Percentiles rank a stretch among this genome's conserved stretches.
These are phyloP conservation scores for Rhizopogon roseolus DNA, from an alignment of 768 basidiomycete genomes.

Conservation along the genomic window DNA sequence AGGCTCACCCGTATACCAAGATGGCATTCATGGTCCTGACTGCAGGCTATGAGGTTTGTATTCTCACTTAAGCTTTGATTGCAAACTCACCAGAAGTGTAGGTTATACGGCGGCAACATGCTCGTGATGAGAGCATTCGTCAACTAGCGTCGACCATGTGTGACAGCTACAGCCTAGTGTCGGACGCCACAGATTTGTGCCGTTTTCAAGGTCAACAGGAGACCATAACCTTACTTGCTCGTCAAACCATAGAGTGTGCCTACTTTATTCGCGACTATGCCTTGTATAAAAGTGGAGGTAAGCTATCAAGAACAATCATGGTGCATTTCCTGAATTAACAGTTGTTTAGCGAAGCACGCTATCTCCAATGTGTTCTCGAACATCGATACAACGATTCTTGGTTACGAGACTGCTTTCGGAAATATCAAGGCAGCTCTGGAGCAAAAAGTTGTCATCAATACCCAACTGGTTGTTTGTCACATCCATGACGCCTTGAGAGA, in stretches of 20 bases:
- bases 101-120: background rate
- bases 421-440: background rate
- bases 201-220: background rate
- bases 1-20: conserved; percentile 5
- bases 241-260: conserved; percentile 10
- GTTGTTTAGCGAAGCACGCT: background rate
- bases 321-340: background rate
- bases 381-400: background rate
- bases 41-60: background rate
- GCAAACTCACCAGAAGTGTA: background rate
- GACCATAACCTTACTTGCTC: conserved; percentile 4
- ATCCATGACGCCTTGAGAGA: background rate
- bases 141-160: background rate
- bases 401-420: background rate
- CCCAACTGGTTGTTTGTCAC: background rate
- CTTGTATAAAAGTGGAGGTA: conserved; percentile 15
- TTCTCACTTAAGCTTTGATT: background rate
- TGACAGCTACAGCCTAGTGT: conserved; percentile 1
- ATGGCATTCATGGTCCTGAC: background rate
- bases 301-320: background rate
- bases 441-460: background rate
- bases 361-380: background rate
- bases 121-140: conserved; percentile 1
- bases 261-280: conserved; percentile 22
- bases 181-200: background rate